Conservation (phyloP, 148 eudicot genomes). For the Vaccinium macrocarpon region DNA sequence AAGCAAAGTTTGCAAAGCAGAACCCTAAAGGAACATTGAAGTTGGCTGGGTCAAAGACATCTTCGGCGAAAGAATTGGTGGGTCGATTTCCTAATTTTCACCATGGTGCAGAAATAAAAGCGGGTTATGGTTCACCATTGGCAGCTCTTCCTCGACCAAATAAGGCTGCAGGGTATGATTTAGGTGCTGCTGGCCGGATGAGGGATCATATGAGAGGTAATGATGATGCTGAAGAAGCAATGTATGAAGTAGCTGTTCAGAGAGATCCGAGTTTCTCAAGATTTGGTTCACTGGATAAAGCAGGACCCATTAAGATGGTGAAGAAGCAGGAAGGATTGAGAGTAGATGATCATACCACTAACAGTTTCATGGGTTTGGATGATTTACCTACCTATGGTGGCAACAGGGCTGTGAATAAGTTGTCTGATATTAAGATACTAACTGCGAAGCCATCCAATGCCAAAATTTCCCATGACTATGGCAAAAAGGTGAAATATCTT, state of each 20-base stretch:
- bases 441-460: slow-evolving; percentile 71
- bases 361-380: slow-evolving; percentile 35
- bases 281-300: slow-evolving; percentile 34
- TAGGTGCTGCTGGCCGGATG: slow-evolving; percentile 24
- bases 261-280: slow-evolving; percentile 41
- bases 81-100: slow-evolving; percentile 28
- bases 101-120: slow-evolving; percentile 37
- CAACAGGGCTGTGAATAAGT: slow-evolving; percentile 60
- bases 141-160: slow-evolving; percentile 30
- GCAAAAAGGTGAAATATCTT: slow-evolving; percentile 44
- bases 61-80: slow-evolving; percentile 37
- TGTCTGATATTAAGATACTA: slow-evolving; percentile 76
- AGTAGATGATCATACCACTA: slow-evolving; percentile 34
- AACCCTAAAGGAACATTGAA: slow-evolving; percentile 57
- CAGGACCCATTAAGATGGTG: slow-evolving; percentile 40
- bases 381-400: slow-evolving; percentile 44
- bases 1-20: slow-evolving; percentile 38
- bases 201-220: slow-evolving; percentile 38
- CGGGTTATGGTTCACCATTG: slow-evolving; percentile 35
- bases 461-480: slow-evolving; percentile 40
- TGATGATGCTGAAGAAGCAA: slow-evolving; percentile 44
- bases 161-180: slow-evolving; percentile 32
- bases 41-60: slow-evolving; percentile 37
- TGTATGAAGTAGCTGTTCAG: slow-evolving; percentile 47
- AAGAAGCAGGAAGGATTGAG: slow-evolving; percentile 49